A percentile compares a stretch with the other conserved stretches of the same genome.
Conservation (phyloP, 306 rosid genomes). For the Carpinus viminea region DNA sequence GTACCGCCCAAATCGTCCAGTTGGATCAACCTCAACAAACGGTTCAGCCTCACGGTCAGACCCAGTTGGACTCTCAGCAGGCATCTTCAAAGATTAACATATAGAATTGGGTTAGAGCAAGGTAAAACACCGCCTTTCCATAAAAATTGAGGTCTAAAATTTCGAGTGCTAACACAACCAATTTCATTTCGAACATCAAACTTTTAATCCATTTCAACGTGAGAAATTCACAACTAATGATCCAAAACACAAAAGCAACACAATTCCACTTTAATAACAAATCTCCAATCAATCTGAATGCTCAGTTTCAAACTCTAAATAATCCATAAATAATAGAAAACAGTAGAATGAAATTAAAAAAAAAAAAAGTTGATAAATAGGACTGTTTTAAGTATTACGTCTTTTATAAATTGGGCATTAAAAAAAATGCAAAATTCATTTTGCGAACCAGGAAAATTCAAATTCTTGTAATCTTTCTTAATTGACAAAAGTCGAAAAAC, state of each 20-base stretch:
- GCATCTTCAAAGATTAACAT: conserved; percentile 55
- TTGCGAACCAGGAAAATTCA: background rate
- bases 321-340: background rate
- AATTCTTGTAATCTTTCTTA: background rate
- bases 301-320: background rate
- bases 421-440: background rate
- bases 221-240: conserved; percentile 1
- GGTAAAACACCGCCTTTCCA: background rate
- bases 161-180: background rate
- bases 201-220: background rate
- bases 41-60: conserved; percentile 56
- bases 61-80: conserved; percentile 45
- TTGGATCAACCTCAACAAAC: conserved; percentile 84
- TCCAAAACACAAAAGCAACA: background rate
- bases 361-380: background rate
- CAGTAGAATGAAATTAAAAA: background rate
- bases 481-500: background rate
- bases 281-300: background rate
- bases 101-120: background rate
- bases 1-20: conserved; percentile 79
- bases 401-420: background rate
- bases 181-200: background rate
- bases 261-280: background rate
- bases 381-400: background rate
- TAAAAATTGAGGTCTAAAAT: background rate